Percentiles rank a stretch among this genome's conserved stretches.
Conservation (phyloP, 306 rosid species). For the Cicer bijugum region DNA sequence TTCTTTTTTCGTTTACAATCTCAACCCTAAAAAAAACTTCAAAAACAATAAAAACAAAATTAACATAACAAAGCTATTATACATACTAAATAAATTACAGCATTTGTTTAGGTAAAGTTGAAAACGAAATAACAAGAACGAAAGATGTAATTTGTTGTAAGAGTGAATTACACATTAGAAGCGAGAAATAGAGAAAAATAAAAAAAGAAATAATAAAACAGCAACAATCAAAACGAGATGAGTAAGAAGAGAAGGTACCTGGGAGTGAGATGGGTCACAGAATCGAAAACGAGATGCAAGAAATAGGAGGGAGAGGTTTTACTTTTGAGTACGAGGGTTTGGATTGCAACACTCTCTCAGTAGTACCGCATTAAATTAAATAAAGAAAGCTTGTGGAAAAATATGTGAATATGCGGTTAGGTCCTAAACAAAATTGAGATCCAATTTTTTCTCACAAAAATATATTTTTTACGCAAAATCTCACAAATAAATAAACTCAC, state of each 20-base stretch:
- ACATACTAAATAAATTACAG: neutral
- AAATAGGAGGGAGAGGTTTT: neutral
- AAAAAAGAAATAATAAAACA: neutral
- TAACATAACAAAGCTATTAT: neutral
- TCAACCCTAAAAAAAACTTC: slow-evolving; percentile 1
- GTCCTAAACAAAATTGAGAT: too few relatives aligned
- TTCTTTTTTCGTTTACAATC: neutral
- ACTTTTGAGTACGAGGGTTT: neutral
- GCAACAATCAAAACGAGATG: neutral
- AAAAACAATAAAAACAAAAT: neutral
- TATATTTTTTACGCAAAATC: too few relatives aligned
- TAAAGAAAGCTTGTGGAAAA: neutral
- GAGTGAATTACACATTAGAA: neutral
- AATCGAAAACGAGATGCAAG: neutral
- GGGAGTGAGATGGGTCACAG: neutral
- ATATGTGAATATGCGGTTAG: too few relatives aligned
- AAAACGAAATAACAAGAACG: too few relatives aligned
- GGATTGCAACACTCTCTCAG: neutral
- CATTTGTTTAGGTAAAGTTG: neutral
- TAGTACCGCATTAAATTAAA: neutral
- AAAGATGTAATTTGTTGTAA: neutral
- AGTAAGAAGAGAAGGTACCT: neutral
- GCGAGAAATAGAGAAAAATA: neutral
- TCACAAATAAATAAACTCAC: too few relatives aligned
- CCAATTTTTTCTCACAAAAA: too few relatives aligned